These are phyloP conservation scores for Verticillium klebahnii DNA, from an alignment of 2,329 filamentous ascomycete genomes.

Conservation along the genomic window DNA sequence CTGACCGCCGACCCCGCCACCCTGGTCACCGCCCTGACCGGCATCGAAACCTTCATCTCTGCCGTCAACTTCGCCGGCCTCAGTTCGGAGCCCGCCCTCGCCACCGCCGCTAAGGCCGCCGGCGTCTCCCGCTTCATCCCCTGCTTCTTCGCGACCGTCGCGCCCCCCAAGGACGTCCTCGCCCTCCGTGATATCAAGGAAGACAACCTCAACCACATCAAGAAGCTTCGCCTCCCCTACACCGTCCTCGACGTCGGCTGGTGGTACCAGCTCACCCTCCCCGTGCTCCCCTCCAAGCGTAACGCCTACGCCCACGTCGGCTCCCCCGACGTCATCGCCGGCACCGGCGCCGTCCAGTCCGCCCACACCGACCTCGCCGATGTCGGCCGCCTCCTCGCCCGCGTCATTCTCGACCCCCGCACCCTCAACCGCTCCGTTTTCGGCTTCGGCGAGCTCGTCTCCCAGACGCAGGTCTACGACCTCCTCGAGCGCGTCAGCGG, in stretches of 20 bases:
- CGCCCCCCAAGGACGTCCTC: constrained; percentile 31
- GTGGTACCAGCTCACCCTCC: constrained; percentile 45
- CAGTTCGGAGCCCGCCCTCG: constrained; percentile 38
- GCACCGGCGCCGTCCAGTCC: constrained; percentile 37
- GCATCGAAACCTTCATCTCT: constrained; percentile 35
- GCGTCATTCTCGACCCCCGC: constrained; percentile 44
- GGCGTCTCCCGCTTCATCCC: constrained; percentile 49
- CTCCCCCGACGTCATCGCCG: constrained; percentile 31
- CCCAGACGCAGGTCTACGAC: constrained; percentile 39
- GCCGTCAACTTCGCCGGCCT: constrained; percentile 29
- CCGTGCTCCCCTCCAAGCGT: constrained; percentile 22
- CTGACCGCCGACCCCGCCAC: constrained; percentile 25
- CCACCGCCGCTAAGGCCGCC: constrained; percentile 41
- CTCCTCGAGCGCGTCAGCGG: constrained; percentile 42
- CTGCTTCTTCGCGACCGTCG: constrained; percentile 40
- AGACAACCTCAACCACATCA: constrained; percentile 42
- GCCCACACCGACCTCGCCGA: constrained; percentile 45
- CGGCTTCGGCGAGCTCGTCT: constrained; percentile 38
- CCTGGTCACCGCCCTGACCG: constrained; percentile 5
- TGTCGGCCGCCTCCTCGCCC: constrained; percentile 45
- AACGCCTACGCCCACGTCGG: constrained; percentile 35
- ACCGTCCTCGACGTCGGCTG: constrained; percentile 55
- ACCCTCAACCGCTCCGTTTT: constrained; percentile 50
- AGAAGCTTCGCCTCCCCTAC: constrained; percentile 42
- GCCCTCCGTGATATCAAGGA: constrained; percentile 34